Conservation (phyloP, 306 rosid species). For the Parietaria judaica region DNA sequence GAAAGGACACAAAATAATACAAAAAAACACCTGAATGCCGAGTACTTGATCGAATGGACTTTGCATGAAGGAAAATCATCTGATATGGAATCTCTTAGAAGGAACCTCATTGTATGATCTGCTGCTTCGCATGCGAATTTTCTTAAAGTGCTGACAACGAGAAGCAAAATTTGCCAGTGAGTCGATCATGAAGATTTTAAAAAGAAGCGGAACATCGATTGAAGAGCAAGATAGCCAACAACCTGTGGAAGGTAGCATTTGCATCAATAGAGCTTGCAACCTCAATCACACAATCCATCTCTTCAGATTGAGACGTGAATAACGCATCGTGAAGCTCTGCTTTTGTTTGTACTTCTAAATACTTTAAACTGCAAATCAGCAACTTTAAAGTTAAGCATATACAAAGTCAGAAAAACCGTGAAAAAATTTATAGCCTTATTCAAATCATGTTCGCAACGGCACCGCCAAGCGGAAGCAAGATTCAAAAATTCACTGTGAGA, state of each 20-base stretch:
- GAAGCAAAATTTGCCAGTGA: slow-evolving; percentile 14
- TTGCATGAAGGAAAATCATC: slow-evolving; percentile 31
- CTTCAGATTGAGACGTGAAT: slow-evolving; percentile 39
- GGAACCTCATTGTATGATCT: slow-evolving; percentile 37
- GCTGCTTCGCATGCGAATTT: slow-evolving; percentile 47
- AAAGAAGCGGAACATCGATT: not conserved
- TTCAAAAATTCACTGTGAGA: not conserved
- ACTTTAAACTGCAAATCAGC: slow-evolving; percentile 56
- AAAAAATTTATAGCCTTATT: not conserved
- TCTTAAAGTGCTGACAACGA: slow-evolving; percentile 52
- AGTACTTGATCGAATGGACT: slow-evolving; percentile 50
- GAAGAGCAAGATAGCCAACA: slow-evolving; percentile 16
- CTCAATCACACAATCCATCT: slow-evolving; percentile 59
- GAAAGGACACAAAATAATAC: slow-evolving; percentile 1
- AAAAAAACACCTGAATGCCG: slow-evolving; percentile 46
- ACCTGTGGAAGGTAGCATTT: slow-evolving; percentile 89
- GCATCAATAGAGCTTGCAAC: slow-evolving; percentile 70
- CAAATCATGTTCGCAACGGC: not conserved
- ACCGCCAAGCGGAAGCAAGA: not conserved
- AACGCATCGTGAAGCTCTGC: slow-evolving; percentile 62
- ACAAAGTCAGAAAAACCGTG: slow-evolving; percentile 10
- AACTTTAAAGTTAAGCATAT: slow-evolving; percentile 22
- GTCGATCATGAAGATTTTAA: slow-evolving; percentile 10
- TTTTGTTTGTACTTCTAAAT: slow-evolving; percentile 63
- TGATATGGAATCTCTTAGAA: slow-evolving; percentile 26